Base-by-base conservation (phyloP, 2,329 filamentous ascomycete species). In the Fusarium incarnatum region DNA sequence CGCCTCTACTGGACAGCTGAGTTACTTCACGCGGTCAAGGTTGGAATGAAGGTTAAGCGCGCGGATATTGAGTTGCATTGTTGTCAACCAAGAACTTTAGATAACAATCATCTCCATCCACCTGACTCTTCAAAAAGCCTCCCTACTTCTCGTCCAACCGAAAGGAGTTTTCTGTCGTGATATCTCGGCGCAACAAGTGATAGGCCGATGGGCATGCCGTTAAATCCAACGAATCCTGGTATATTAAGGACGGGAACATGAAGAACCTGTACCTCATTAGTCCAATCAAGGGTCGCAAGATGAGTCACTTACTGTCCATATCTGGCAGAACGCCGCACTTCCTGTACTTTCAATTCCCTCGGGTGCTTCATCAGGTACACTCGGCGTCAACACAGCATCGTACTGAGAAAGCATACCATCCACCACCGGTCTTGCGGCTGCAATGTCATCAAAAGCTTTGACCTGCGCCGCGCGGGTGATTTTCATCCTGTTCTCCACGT, bases 311-410 rank as follows among this genome's bases (percentile, higher is more conserved):
- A 85, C 83, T 23, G 85, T 87, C 85, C 84, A 87, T 0, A 83
- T 81, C 18, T 71, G 67, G 64, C 85, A 85, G 53, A 87, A 87
- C 0, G 75, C 81, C 10, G 85, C 81, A 65, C 80, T 84, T 0
- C 88, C 88, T 0, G 87, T 90, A 46, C 77, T 82, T 7, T 81
- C 79, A 1, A 68, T 50, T 0, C 87, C 88, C 0, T 82, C 47
- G 0, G 88, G 87, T 0, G 88, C 88, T 68, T 88, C 88, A 61
- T 89, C 88, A 0, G 83, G 74, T 0, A 84, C 86, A 62, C 86
- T 88, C 0, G 88, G 88, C 1, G 83, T 85, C n/a, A 91, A 62
- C 0, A 90, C 80, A 0, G 84, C 86, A 22, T 82, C 83, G 55
- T 87, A 90, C 13, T 77, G 76, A 0, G 74, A 73, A 0, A 84